Evolutionary conservation across 1,284 basidiomycete genomes (phyloP).

Genomic region (Heterobasidion occidentale): DNA sequence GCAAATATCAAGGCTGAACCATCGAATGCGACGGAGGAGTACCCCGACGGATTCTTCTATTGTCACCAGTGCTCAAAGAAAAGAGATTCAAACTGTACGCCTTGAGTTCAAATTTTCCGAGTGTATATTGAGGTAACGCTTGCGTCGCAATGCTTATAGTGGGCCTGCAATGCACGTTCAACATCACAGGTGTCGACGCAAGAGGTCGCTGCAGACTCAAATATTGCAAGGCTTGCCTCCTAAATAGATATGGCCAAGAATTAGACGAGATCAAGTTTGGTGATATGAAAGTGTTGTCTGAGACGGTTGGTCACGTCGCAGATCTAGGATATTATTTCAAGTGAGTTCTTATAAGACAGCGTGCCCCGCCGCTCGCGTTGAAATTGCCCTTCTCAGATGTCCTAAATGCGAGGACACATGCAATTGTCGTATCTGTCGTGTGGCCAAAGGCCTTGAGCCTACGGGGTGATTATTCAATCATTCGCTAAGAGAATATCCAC

Average conservation of each 20-base stretch:
- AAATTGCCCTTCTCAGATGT: constrained; percentile 37
- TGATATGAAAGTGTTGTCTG: background rate
- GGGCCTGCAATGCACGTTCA: constrained; percentile 43
- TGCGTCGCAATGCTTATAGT: constrained; percentile 18
- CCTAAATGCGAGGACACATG: constrained; percentile 58
- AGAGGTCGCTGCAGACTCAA: constrained; percentile 42
- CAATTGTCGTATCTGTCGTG: constrained; percentile 59
- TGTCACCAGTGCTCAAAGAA: constrained; percentile 69
- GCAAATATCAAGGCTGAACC: constrained; percentile 3
- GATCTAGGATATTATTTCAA: constrained; percentile 32
- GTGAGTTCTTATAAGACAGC: constrained; percentile 24
- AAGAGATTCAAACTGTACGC: constrained; percentile 40
- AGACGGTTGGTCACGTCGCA: constrained; percentile 11
- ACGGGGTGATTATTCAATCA: constrained; percentile 36
- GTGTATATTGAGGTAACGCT: no score
- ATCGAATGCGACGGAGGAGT: constrained; percentile 19
- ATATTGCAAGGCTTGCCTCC: constrained; percentile 59
- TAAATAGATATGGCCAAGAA: constrained; percentile 54
- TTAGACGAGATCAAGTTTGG: constrained; percentile 35
- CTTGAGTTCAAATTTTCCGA: constrained; percentile 3
- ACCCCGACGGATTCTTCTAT: constrained; percentile 32
- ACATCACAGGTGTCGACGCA: constrained; percentile 18
- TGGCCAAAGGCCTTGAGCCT: constrained; percentile 48
- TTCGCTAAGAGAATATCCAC: background rate
- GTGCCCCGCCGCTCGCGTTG: background rate